These are phyloP conservation scores for Apiospora hydei DNA, from an alignment of 2,329 filamentous ascomycete species.

Conservation along the genomic window DNA sequence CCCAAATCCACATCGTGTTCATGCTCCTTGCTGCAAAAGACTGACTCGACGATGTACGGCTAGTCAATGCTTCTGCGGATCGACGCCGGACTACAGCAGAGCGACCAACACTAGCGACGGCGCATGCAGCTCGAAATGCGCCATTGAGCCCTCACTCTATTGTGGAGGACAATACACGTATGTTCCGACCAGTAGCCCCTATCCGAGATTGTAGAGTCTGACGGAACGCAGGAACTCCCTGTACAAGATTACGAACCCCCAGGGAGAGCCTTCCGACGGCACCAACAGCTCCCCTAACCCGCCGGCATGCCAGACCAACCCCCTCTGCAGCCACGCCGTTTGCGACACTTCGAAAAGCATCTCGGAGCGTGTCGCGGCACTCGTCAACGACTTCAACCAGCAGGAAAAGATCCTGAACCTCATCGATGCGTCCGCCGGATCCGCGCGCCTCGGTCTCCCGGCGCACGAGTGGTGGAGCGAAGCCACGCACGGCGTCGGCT, in stretches of 20 bases:
- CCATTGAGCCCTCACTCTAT: slow-evolving; percentile 1
- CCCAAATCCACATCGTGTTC: neutral
- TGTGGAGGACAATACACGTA: slow-evolving; percentile 10
- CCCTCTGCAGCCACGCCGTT: slow-evolving; percentile 21
- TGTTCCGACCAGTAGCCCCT: neutral
- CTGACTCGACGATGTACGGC: neutral
- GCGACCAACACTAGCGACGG: slow-evolving; percentile 15
- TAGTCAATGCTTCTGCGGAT: slow-evolving; percentile 24
- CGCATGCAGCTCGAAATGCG: slow-evolving; percentile 20
- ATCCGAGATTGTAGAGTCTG: neutral
- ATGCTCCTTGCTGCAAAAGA: neutral
- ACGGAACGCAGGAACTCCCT: neutral
- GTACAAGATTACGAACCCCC: slow-evolving; percentile 21
- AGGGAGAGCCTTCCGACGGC: neutral
- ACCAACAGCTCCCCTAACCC: slow-evolving; percentile 3
- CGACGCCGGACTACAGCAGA: slow-evolving; percentile 13
- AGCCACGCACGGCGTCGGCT: slow-evolving; percentile 68
- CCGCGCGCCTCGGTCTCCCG: slow-evolving; percentile 62
- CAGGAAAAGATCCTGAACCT: slow-evolving; percentile 24
- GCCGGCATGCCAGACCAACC: slow-evolving; percentile 18
- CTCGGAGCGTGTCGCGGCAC: slow-evolving; percentile 11
- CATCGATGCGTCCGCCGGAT: slow-evolving; percentile 45
- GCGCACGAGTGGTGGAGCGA: slow-evolving; percentile 69
- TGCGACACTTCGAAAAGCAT: slow-evolving; percentile 21
- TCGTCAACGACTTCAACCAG: neutral